Evolutionary conservation across 1,284 basidiomycete species (phyloP).

Genomic region (Ceratobasidium theobromae): DNA sequence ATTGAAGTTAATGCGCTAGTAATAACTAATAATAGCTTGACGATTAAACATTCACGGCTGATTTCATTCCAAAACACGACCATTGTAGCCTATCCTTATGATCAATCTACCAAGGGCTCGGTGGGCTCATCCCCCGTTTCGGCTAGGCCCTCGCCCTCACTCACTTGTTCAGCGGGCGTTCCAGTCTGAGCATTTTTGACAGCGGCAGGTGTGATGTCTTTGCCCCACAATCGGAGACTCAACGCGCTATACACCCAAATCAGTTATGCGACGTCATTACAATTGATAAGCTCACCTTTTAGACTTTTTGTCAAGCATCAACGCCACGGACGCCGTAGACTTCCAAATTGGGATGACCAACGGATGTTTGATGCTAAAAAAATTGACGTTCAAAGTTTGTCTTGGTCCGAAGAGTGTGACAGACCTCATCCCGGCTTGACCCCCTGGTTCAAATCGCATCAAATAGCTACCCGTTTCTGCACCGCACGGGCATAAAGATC

Average conservation of each 20-base stretch:
- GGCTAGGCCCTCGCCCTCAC: not conserved
- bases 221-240: constrained; percentile 75
- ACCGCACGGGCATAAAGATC: constrained; percentile 16
- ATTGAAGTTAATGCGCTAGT: too few species aligned
- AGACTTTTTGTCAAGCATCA: constrained; percentile 94
- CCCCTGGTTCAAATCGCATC: constrained; percentile 62
- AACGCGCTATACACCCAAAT: constrained; percentile 55
- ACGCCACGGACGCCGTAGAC: constrained; percentile 76
- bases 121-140: not conserved
- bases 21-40: too few species aligned
- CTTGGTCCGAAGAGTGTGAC: not conserved
- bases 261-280: constrained; percentile 1
- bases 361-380: constrained; percentile 65
- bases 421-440: constrained; percentile 57
- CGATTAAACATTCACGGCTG: not conserved
- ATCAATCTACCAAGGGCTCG: not conserved
- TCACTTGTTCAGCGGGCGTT: not conserved
- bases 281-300: constrained; percentile 62
- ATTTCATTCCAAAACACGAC: not conserved
- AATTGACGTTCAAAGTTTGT: not conserved
- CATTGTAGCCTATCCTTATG: not conserved
- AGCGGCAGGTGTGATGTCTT: constrained; percentile 59
- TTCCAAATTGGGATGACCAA: constrained; percentile 89
- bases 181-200: not conserved
- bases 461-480: constrained; percentile 73